phyloP scores from a whole-genome alignment of 1,284 basidiomycete genomes.

The Bjerkandera adusta region DNA sequence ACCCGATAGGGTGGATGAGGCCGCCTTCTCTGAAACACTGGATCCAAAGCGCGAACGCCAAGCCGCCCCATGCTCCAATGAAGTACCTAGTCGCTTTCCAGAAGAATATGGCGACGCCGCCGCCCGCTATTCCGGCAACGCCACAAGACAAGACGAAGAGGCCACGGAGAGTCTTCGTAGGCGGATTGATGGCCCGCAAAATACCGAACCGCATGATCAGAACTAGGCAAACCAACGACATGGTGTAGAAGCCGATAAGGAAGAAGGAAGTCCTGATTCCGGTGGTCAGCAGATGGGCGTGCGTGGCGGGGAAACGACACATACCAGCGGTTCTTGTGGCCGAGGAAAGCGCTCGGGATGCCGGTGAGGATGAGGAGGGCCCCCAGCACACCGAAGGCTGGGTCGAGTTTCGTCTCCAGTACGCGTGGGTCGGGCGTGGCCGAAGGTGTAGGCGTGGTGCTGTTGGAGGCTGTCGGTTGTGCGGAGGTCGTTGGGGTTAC shows the following conservation, averaged over 20 bases:
- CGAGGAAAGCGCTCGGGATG: constrained; percentile 85
- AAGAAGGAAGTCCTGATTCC: constrained; percentile 84
- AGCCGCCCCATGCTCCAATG: constrained; percentile 88
- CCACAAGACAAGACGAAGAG: constrained; percentile 85
- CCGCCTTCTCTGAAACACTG: constrained; percentile 84
- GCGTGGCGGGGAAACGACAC: constrained; percentile 22
- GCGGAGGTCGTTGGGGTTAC: constrained; percentile 39
- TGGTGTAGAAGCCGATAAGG: constrained; percentile 86
- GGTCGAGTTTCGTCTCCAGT: constrained; percentile 78
- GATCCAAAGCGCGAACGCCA: constrained; percentile 84
- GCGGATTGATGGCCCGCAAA: constrained; percentile 77
- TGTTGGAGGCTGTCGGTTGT: constrained; percentile 31
- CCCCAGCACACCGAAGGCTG: constrained; percentile 88
- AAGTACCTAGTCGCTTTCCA: constrained; percentile 85
- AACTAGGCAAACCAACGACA: constrained; percentile 82
- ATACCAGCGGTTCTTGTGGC: constrained; percentile 91
- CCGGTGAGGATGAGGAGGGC: constrained; percentile 88
- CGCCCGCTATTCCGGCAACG: constrained; percentile 81
- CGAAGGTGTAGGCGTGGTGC: constrained; percentile 41
- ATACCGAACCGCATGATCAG: constrained; percentile 91
- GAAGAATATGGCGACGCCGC: constrained; percentile 85
- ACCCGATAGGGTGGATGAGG: constrained; percentile 70
- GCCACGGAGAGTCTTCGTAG: constrained; percentile 75
- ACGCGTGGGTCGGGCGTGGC: constrained; percentile 52
- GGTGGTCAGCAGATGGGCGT: constrained; percentile 16